Percentiles rank a stretch among this genome's conserved stretches.
These are phyloP conservation scores for Barnettozyma sucrosica DNA, from an alignment of 805 yeast species.

Conservation along the genomic window DNA sequence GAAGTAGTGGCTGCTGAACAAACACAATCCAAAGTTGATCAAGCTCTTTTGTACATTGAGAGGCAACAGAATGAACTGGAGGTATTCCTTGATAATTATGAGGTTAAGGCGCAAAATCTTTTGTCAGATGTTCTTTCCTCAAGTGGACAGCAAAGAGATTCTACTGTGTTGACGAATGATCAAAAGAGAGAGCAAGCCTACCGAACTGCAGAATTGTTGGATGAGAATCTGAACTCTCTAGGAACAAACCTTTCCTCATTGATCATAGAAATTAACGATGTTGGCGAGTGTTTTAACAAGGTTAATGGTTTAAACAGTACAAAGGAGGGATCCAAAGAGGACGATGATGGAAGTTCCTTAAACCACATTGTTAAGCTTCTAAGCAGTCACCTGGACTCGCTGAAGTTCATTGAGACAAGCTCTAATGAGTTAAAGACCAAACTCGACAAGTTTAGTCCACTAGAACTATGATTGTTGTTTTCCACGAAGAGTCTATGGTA, in stretches of 20 bases:
- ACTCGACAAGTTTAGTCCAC: constrained; percentile 34
- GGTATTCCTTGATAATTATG: constrained; percentile 73
- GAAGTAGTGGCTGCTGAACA: constrained; percentile 81
- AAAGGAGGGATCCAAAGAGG: constrained; percentile 29
- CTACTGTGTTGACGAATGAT: constrained; percentile 52
- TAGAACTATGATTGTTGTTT: constrained; percentile 13
- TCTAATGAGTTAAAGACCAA: constrained; percentile 65
- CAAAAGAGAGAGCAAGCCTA: constrained; percentile 88
- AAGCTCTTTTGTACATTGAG: constrained; percentile 76
- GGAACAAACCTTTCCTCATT: constrained; percentile 72
- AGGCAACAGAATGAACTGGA: constrained; percentile 93
- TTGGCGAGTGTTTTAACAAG: constrained; percentile 73
- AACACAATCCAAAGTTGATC: constrained; percentile 80
- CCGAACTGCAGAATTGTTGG: constrained; percentile 76
- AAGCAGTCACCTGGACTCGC: constrained; percentile 83
- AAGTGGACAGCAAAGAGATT: constrained; percentile 22
- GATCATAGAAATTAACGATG: constrained; percentile 76
- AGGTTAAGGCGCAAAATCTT: constrained; percentile 36
- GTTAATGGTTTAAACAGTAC: constrained; percentile 37
- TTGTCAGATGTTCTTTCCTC: constrained; percentile 33
- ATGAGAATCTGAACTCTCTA: constrained; percentile 70
- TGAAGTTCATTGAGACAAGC: constrained; percentile 78
- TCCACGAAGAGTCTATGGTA: neutral
- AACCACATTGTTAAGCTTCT: constrained; percentile 74
- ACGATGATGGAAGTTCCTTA: constrained; percentile 39